Conservation (phyloP, 345 rosid species). For the Laguncularia racemosa region DNA sequence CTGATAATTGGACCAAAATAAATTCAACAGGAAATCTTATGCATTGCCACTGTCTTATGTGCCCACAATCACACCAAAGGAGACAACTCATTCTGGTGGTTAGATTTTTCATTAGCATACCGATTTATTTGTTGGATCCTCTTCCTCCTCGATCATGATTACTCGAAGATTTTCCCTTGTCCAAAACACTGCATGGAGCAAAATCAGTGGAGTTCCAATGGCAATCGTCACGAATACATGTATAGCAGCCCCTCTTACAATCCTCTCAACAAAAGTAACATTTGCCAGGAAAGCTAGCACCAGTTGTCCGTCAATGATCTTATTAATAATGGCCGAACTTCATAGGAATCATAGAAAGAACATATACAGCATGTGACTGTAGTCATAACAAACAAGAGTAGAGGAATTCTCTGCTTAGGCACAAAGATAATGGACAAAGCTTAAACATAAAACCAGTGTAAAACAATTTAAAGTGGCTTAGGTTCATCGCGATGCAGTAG, state of each 20-base stretch:
- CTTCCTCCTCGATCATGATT: slow-evolving; percentile 1
- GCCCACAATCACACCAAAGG: too few species aligned
- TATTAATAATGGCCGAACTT: neutral
- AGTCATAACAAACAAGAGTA: slow-evolving; percentile 14
- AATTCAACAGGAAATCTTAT: too few species aligned
- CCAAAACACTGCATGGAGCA: slow-evolving; percentile 24
- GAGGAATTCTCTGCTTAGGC: slow-evolving; percentile 14
- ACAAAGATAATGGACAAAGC: slow-evolving; percentile 19
- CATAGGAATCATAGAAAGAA: slow-evolving; percentile 9
- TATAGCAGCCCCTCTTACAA: slow-evolving; percentile 9
- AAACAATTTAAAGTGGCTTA: slow-evolving; percentile 10
- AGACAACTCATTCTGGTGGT: too few species aligned
- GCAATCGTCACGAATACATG: slow-evolving; percentile 20
- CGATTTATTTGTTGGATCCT: too few species aligned
- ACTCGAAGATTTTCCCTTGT: slow-evolving; percentile 3
- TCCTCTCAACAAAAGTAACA: slow-evolving; percentile 8
- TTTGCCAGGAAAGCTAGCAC: slow-evolving; percentile 12
- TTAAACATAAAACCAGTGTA: slow-evolving; percentile 20
- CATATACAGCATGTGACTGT: slow-evolving; percentile 10
- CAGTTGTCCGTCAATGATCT: slow-evolving; percentile 8
- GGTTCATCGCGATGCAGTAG: slow-evolving; percentile 13
- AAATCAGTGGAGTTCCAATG: slow-evolving; percentile 11
- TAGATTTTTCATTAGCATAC: too few species aligned
- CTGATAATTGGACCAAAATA: too few species aligned
- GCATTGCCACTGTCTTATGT: too few species aligned